A percentile compares a stretch with the other conserved stretches of the same genome.
phyloP scores from a whole-genome alignment of 2,329 filamentous ascomycete species.

The Tolypocladium paradoxum region DNA sequence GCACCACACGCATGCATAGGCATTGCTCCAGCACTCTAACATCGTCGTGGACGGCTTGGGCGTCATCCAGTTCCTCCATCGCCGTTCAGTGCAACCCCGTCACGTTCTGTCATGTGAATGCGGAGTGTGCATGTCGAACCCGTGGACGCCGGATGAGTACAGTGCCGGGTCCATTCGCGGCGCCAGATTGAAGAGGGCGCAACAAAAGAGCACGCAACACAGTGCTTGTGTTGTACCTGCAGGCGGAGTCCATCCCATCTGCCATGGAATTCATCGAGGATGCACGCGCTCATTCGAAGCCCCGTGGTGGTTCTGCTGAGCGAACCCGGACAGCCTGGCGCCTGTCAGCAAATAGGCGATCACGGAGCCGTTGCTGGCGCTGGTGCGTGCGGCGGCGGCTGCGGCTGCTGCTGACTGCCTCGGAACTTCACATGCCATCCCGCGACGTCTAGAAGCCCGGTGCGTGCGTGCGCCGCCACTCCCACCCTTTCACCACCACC shows the following conservation, averaged over 20 bases:
- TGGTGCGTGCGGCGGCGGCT: no score
- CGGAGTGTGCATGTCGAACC: not conserved
- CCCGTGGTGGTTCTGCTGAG: not conserved
- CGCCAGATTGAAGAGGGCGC: not conserved
- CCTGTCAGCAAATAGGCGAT: no score
- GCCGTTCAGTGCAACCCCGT: not conserved
- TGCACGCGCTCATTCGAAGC: not conserved
- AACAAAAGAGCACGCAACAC: not conserved
- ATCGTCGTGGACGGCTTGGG: no score
- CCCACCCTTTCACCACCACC: not conserved
- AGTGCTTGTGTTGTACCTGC: not conserved
- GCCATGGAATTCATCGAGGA: not conserved
- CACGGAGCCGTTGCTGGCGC: not conserved
- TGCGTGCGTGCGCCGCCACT: not conserved
- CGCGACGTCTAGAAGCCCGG: not conserved
- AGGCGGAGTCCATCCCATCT: no score
- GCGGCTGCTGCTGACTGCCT: conserved; percentile 1
- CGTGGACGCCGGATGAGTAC: not conserved
- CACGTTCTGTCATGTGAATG: not conserved
- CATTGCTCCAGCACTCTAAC: not conserved
- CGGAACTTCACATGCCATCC: conserved; percentile 5
- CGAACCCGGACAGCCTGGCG: no score
- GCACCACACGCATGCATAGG: not conserved
- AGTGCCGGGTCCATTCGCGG: not conserved
- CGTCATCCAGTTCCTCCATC: not conserved